Conservation (phyloP, 306 rosid species). For the Gastrolobium villosum region DNA sequence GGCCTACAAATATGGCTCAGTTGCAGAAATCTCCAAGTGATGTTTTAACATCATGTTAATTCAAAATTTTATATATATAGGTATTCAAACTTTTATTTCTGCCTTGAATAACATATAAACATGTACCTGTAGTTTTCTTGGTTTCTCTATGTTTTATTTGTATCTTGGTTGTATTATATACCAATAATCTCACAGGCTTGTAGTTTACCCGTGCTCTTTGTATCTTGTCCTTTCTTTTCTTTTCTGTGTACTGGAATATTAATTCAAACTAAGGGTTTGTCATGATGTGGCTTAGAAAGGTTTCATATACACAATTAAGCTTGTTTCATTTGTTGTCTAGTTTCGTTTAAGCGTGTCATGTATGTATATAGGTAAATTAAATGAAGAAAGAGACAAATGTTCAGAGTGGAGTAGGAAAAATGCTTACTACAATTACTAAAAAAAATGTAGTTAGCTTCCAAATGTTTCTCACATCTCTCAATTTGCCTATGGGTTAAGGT, state of each 20-base stretch:
- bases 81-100: constrained; percentile 34
- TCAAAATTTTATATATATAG: constrained; percentile 42
- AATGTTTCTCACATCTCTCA: no score
- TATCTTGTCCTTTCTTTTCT: background rate
- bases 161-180: constrained; percentile 2
- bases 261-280: background rate
- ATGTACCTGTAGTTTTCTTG: background rate
- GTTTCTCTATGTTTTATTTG: background rate
- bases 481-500: no score
- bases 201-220: background rate
- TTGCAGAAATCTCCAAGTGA: constrained; percentile 37
- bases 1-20: constrained; percentile 48
- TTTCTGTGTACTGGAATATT: background rate
- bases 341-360: background rate
- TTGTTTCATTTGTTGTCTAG: background rate
- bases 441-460: no score
- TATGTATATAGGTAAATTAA: background rate
- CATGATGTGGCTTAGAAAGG: background rate
- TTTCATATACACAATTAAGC: background rate
- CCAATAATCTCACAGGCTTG: background rate
- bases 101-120: constrained; percentile 36
- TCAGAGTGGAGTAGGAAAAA: no score
- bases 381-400: no score
- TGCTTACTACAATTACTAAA: no score
- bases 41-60: constrained; percentile 48